Evolutionary conservation across 495 filamentous ascomycete species (phyloP), one percentile per base, ranked within the genome.

Genomic region (Neurospora sp.): DNA sequence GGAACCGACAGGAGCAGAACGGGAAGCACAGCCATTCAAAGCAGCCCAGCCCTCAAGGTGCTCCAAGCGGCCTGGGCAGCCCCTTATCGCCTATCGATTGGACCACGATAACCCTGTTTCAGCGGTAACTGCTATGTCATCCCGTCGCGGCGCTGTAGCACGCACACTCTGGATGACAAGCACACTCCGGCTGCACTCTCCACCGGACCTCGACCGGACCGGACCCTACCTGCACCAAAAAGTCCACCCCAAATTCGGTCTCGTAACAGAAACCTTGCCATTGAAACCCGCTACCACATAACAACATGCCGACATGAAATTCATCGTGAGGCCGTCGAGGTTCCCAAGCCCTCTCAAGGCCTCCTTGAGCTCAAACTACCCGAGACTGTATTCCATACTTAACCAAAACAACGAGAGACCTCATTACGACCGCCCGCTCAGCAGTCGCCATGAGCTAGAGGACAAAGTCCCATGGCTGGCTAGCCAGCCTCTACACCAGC

Each of bases 391-490:
- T 62, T 62, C 62, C 14, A 42, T 44, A 18, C 73, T 72, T 4
- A 8, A 41, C 23, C 12, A 14, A 6, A 7, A 62, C 23, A 27
- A 16, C 5, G 23, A 3, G 5, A 62, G 54, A 31, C 54, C 54
- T 5, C 54, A 31, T 14, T 62, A 62, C 23, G 54, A 62, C 23
- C 54, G 54, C 14, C 54, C 54, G 54, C 54, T 62, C 54, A 62
- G 54, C 37, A 69, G 38, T 46, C 74, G 71, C 39, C 72, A 72
- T 70, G 73, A 76, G 38, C 81, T 84, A 3, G 83, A 92, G 78
- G 90, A 93, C 76, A 90, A 94, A 77, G 91, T 98, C 73, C 87
- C 92, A 40, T 86, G 86, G 60, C 88, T 98, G 44, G 93, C 95
- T 49, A 89, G 90, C 42, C 90, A 91, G 79, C 91, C 91, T 39